These are phyloP conservation scores for Xylaria venustula DNA, from an alignment of 495 filamentous ascomycete genomes.

Conservation along the genomic window DNA sequence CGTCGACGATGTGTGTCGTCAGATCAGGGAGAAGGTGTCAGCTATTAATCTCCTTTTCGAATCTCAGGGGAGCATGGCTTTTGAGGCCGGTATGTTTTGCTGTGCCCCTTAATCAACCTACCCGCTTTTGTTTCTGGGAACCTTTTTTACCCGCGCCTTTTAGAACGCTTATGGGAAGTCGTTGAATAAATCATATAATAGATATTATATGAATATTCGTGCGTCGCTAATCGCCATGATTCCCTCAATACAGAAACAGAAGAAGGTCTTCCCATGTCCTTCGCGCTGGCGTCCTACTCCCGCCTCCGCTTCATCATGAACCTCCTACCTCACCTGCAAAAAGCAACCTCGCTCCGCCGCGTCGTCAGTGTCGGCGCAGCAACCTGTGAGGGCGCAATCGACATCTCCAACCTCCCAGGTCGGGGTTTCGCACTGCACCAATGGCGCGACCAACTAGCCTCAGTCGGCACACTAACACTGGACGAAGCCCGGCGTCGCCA, in stretches of 20 bases:
- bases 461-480: slow-evolving; percentile 17
- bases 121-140: too few species aligned
- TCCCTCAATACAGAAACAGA: neutral
- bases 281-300: slow-evolving; percentile 35
- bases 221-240: neutral
- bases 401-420: slow-evolving; percentile 24
- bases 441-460: neutral
- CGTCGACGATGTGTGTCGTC: slow-evolving; percentile 54
- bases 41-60: slow-evolving; percentile 59
- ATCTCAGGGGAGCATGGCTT: slow-evolving; percentile 33
- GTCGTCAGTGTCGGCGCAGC: slow-evolving; percentile 47
- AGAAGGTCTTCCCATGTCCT: neutral
- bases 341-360: slow-evolving; percentile 40
- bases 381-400: slow-evolving; percentile 38
- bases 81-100: slow-evolving; percentile 24
- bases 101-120: too few species aligned
- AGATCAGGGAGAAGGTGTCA: slow-evolving; percentile 51
- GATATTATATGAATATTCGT: too few species aligned
- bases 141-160: too few species aligned
- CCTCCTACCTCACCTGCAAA: slow-evolving; percentile 55
- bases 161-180: too few species aligned
- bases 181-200: too few species aligned
- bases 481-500: slow-evolving; percentile 26
- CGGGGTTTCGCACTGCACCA: slow-evolving; percentile 6
- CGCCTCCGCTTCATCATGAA: slow-evolving; percentile 58